Percentiles rank a stretch among this genome's conserved stretches.
phyloP scores from a whole-genome alignment of 495 filamentous ascomycete genomes.

The Penicillium roqueforti region DNA sequence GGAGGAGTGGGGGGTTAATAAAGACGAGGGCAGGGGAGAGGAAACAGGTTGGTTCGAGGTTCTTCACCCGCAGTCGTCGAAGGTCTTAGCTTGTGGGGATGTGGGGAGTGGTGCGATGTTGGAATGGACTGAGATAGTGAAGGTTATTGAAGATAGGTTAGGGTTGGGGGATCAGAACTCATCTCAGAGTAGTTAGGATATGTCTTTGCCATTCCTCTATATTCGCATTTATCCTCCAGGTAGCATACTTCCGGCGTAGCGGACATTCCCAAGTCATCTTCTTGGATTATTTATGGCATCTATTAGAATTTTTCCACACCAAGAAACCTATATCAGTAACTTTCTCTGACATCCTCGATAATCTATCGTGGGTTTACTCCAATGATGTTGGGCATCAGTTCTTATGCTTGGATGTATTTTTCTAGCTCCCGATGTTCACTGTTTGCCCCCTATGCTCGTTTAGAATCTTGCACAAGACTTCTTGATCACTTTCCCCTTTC shows the following conservation, averaged over 20 bases:
- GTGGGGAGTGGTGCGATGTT: conserved; percentile 63
- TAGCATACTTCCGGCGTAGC: not conserved
- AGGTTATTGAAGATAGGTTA: conserved; percentile 42
- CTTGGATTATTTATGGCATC: too few relatives aligned
- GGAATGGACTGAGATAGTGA: conserved; percentile 60
- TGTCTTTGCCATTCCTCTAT: not conserved
- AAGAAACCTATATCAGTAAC: too few relatives aligned
- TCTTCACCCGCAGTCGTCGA: conserved; percentile 52
- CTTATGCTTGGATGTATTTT: too few relatives aligned
- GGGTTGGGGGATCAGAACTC: not conserved
- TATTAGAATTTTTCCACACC: too few relatives aligned
- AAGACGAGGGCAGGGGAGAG: conserved; percentile 12
- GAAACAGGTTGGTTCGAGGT: conserved; percentile 64
- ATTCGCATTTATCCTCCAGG: not conserved
- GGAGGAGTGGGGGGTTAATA: conserved; percentile 55
- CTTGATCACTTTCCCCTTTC: too few relatives aligned
- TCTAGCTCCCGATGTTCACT: too few relatives aligned
- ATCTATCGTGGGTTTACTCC: too few relatives aligned
- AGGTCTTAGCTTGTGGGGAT: conserved; percentile 68
- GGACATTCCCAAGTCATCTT: too few relatives aligned
- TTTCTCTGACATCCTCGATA: too few relatives aligned
- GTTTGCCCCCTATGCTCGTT: too few relatives aligned
- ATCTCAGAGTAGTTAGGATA: not conserved
- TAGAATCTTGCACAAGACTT: too few relatives aligned
- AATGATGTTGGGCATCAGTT: too few relatives aligned